A percentile compares a stretch with the other conserved stretches of the same genome.
These are phyloP conservation scores for Casuarina glauca DNA, from an alignment of 306 rosid genomes.

Conservation along the genomic window DNA sequence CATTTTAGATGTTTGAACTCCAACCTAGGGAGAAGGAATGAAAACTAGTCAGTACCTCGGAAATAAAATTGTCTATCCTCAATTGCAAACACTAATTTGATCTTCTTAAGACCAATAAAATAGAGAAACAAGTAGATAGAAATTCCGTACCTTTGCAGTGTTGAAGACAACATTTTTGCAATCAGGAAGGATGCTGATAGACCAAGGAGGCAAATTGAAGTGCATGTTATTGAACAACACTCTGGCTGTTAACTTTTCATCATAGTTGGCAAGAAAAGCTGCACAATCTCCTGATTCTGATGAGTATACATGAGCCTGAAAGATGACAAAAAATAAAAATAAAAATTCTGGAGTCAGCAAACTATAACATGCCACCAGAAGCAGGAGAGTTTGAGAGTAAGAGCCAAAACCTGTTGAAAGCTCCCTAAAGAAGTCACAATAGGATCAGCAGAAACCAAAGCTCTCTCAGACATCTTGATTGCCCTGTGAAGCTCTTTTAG, in stretches of 20 bases:
- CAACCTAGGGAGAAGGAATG: slow-evolving; percentile 56
- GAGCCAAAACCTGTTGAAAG: slow-evolving; percentile 76
- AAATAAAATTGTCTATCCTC: slow-evolving; percentile 11
- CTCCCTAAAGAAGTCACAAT: slow-evolving; percentile 80
- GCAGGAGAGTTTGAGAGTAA: slow-evolving; percentile 10
- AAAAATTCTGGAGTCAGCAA: slow-evolving; percentile 23
- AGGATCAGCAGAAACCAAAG: slow-evolving; percentile 86
- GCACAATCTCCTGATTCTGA: slow-evolving; percentile 85
- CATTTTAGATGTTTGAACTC: slow-evolving; percentile 97
- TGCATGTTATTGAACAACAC: slow-evolving; percentile 98
- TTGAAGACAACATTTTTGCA: slow-evolving; percentile 89
- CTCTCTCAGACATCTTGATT: slow-evolving; percentile 73
- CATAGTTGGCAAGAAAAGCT: slow-evolving; percentile 88
- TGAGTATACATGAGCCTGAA: slow-evolving; percentile 79
- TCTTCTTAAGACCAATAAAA: neutral
- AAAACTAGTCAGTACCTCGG: slow-evolving; percentile 20
- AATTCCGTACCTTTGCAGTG: slow-evolving; percentile 79
- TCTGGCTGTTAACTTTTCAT: slow-evolving; percentile 67
- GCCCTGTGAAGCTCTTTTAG: slow-evolving; percentile 95
- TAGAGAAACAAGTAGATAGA: slow-evolving; percentile 4
- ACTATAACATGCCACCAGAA: slow-evolving; percentile 15
- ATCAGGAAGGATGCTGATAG: slow-evolving; percentile 93
- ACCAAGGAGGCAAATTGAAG: slow-evolving; percentile 97
- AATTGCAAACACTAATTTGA: slow-evolving; percentile 13
- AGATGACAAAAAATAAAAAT: slow-evolving; percentile 21